Evolutionary conservation across 2,329 filamentous ascomycete species (phyloP).

Genomic region (Macrophomina pseudophaseolina): DNA sequence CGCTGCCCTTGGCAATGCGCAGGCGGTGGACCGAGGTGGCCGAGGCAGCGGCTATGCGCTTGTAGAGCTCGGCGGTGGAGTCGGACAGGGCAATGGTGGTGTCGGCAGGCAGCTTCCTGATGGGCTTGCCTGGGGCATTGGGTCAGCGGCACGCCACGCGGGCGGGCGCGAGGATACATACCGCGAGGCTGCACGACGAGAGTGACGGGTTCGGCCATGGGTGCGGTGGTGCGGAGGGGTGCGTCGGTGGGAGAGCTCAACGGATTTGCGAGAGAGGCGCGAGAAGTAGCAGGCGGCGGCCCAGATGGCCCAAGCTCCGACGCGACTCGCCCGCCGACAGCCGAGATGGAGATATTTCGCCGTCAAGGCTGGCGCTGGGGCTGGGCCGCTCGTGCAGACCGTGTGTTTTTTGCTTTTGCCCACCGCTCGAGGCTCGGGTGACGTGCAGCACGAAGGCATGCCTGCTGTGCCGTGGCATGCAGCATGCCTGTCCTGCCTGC

Average conservation of each 20-base stretch:
- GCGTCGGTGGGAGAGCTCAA: slow-evolving; percentile 14
- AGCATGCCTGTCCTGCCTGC: not conserved
- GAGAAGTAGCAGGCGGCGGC: not conserved
- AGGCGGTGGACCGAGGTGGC: slow-evolving; percentile 64
- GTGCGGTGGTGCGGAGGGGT: not conserved
- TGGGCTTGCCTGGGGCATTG: slow-evolving; percentile 60
- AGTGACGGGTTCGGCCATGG: slow-evolving; percentile 45
- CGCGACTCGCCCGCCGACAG: not conserved
- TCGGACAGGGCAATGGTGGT: slow-evolving; percentile 58
- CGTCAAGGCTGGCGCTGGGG: not conserved
- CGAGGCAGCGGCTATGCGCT: slow-evolving; percentile 59
- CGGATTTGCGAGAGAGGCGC: slow-evolving; percentile 3
- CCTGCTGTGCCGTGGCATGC: not conserved
- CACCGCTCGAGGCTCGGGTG: not conserved
- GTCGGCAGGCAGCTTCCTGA: slow-evolving; percentile 64
- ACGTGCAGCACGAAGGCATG: not conserved
- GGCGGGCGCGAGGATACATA: slow-evolving; percentile 31
- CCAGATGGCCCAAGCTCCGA: slow-evolving; percentile 12
- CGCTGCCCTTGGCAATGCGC: slow-evolving; percentile 68
- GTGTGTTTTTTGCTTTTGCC: not conserved
- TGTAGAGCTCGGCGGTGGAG: slow-evolving; percentile 62
- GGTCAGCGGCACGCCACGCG: slow-evolving; percentile 7
- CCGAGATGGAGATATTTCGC: not conserved
- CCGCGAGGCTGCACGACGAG: slow-evolving; percentile 54
- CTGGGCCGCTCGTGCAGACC: not conserved